Evolutionary conservation across 768 basidiomycete genomes (phyloP).

Genomic region (Collybiopsis confluens): DNA sequence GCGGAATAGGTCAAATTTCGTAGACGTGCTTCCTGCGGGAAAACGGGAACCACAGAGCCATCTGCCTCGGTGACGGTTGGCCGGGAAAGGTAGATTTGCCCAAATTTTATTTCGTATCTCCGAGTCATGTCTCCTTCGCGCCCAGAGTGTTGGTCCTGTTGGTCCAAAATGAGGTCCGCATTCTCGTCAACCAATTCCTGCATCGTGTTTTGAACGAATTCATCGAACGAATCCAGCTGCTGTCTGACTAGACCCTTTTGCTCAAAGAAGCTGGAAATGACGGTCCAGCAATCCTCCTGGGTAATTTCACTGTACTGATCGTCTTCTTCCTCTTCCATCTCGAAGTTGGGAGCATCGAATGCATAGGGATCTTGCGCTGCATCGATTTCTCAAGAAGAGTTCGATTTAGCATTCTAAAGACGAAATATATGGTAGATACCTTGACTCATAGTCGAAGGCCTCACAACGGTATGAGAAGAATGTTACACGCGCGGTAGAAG

Average conservation of each 20-base stretch:
- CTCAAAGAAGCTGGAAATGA: constrained; percentile 95
- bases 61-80: constrained; percentile 95
- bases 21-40: constrained; percentile 94
- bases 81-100: constrained; percentile 94
- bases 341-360: constrained; percentile 60
- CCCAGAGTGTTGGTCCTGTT: constrained; percentile 93
- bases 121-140: constrained; percentile 75
- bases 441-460: constrained; percentile 41
- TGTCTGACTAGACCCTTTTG: constrained; percentile 97
- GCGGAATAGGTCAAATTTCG: constrained; percentile 96
- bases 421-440: constrained; percentile 32
- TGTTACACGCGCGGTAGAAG: neutral
- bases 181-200: constrained; percentile 98
- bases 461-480: neutral
- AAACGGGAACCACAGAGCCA: constrained; percentile 88
- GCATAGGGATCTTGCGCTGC: constrained; percentile 45
- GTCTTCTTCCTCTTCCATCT: constrained; percentile 50
- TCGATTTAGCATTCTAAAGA: neutral
- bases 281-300: constrained; percentile 92
- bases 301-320: constrained; percentile 73
- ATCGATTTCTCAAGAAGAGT: constrained; percentile 6
- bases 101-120: constrained; percentile 96
- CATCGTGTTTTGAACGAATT: constrained; percentile 99
- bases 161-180: constrained; percentile 91
- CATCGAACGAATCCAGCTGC: constrained; percentile 97